phyloP scores from a whole-genome alignment of 768 basidiomycete genomes.

The Boletus rubroflammeus region DNA sequence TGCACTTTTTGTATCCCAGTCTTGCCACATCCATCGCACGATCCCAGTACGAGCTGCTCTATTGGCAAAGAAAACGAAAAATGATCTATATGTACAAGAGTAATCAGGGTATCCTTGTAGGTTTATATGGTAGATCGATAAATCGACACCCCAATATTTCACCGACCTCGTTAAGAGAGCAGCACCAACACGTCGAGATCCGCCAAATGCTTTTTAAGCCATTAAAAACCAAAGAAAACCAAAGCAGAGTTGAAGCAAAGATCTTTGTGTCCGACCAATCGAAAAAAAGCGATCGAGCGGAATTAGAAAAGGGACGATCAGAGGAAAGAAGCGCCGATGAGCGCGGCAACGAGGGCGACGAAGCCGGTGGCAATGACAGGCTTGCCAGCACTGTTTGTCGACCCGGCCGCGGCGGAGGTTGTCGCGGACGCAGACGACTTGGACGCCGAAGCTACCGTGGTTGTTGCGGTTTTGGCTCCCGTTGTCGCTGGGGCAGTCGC shows the following conservation, averaged over 20 bases:
- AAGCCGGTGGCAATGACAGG: slow-evolving; percentile 22
- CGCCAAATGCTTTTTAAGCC: background rate
- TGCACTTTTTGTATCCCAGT: background rate
- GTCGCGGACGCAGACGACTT: background rate
- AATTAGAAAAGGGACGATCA: slow-evolving; percentile 3
- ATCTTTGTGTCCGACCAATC: background rate
- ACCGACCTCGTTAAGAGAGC: slow-evolving; percentile 7
- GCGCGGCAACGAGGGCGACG: slow-evolving; percentile 18
- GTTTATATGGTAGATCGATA: background rate
- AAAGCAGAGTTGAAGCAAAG: background rate
- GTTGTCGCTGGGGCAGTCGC: slow-evolving; percentile 17
- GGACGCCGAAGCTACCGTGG: background rate
- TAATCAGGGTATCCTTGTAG: background rate
- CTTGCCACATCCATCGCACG: background rate
- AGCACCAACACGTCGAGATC: background rate
- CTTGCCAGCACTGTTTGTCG: slow-evolving; percentile 22
- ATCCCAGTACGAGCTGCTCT: background rate
- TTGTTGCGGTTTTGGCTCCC: slow-evolving; percentile 7
- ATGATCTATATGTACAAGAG: background rate
- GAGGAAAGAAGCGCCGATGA: slow-evolving; percentile 23
- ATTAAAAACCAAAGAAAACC: background rate
- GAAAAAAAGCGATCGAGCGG: background rate
- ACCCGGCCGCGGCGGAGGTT: background rate
- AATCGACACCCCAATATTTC: slow-evolving; percentile 2
- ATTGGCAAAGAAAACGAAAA: background rate